A percentile compares a stretch with the other conserved stretches of the same genome.
These are phyloP conservation scores for Colletotrichum sp. DNA, from an alignment of 2,329 filamentous ascomycete genomes.

Conservation along the genomic window DNA sequence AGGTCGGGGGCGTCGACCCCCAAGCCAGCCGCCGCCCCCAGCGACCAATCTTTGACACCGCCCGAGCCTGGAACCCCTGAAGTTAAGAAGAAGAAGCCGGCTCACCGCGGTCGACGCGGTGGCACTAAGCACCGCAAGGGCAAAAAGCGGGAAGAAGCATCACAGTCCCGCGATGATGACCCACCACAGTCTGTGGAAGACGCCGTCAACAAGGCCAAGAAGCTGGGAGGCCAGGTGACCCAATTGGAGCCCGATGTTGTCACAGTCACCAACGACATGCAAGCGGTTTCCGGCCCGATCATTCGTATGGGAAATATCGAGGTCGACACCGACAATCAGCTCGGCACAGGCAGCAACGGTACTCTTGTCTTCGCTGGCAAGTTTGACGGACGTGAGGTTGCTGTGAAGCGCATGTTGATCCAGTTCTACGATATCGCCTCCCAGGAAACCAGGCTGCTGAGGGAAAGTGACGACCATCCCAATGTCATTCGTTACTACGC, in stretches of 20 bases:
- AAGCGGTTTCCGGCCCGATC: constrained; percentile 63
- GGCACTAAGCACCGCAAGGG: constrained; percentile 71
- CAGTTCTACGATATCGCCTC: constrained; percentile 96
- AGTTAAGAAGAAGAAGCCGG: constrained; percentile 74
- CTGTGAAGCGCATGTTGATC: constrained; percentile 95
- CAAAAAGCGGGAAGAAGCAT: constrained; percentile 57
- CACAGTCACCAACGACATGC: constrained; percentile 61
- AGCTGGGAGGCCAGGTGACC: constrained; percentile 53
- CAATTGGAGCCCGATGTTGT: constrained; percentile 67
- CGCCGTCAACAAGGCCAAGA: constrained; percentile 63
- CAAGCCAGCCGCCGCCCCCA: background rate
- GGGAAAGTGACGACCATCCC: constrained; percentile 93
- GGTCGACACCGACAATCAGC: constrained; percentile 66
- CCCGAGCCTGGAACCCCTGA: constrained; percentile 36
- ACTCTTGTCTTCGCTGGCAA: constrained; percentile 95
- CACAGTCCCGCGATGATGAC: constrained; percentile 55
- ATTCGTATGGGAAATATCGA: constrained; percentile 69
- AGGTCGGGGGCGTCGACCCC: background rate
- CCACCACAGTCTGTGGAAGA: constrained; percentile 62
- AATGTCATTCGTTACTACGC: constrained; percentile 98
- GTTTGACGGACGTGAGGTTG: constrained; percentile 91
- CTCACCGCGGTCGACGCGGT: constrained; percentile 73
- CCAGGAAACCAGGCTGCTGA: constrained; percentile 87
- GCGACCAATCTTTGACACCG: background rate
- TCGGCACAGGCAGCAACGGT: constrained; percentile 90